Conservation (phyloP, 2,329 filamentous ascomycete genomes). For the Podosphaera xanthii region DNA sequence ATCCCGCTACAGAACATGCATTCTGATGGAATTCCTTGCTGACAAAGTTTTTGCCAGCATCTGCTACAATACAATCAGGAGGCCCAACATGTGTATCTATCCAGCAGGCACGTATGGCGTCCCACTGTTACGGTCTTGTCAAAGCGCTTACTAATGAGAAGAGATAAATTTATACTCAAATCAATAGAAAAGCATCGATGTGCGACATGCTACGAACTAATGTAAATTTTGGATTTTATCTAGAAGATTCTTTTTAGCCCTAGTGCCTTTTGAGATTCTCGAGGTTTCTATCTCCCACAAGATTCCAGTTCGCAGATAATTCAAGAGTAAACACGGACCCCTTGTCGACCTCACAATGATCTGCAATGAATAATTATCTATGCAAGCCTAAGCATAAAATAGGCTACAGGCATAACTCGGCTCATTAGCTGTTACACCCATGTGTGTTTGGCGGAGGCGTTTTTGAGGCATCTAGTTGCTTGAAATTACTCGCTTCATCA, state of each 20-base stretch:
- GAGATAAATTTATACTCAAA: background rate
- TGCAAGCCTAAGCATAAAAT: too few species aligned
- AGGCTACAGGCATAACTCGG: too few species aligned
- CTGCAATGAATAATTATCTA: background rate
- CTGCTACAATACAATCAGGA: too few species aligned
- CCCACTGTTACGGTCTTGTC: background rate
- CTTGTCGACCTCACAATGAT: background rate
- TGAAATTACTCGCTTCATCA: constrained; percentile 1
- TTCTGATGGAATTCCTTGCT: constrained; percentile 2
- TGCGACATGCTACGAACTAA: too few species aligned
- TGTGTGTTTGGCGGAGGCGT: background rate
- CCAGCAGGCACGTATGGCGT: background rate
- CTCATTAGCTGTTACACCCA: background rate
- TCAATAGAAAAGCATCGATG: too few species aligned
- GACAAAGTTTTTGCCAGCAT: background rate
- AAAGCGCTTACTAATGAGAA: background rate
- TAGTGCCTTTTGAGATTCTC: background rate
- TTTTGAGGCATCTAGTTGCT: constrained; percentile 1
- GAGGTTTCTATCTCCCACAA: constrained; percentile 2
- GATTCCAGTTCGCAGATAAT: background rate
- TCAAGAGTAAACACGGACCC: background rate
- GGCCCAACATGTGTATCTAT: too few species aligned
- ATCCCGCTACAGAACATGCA: background rate
- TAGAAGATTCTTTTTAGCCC: too few species aligned
- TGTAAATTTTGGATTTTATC: too few species aligned